These are phyloP conservation scores for Ogataea methylovora DNA, from an alignment of 805 yeast genomes.

Conservation along the genomic window DNA sequence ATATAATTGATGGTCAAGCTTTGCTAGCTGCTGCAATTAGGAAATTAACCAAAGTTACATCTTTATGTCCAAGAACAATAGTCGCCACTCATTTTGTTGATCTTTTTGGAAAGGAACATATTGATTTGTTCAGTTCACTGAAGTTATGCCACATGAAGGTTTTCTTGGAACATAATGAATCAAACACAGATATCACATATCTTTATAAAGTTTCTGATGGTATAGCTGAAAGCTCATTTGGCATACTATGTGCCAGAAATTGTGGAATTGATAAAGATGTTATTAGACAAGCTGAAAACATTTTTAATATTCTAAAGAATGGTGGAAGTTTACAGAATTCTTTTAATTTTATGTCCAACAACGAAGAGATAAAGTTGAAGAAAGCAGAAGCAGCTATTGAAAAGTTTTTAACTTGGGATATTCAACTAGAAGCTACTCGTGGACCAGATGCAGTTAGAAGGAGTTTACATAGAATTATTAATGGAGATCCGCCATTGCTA, in stretches of 20 bases:
- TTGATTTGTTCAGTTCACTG: constrained; percentile 23
- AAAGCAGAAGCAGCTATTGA: constrained; percentile 11
- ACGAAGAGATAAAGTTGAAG: constrained; percentile 1
- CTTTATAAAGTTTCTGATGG: constrained; percentile 27
- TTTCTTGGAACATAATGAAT: not conserved
- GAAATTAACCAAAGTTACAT: constrained; percentile 13
- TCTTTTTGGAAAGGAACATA: constrained; percentile 22
- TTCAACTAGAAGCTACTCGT: constrained; percentile 12
- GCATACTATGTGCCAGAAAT: constrained; percentile 32
- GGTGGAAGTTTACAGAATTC: constrained; percentile 10
- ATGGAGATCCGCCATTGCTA: no score
- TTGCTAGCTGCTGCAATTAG: constrained; percentile 32
- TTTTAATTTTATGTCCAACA: not conserved
- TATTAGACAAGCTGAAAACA: constrained; percentile 23
- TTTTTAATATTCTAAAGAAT: constrained; percentile 11
- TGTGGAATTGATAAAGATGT: constrained; percentile 28
- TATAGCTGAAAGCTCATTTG: constrained; percentile 26
- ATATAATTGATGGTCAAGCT: constrained; percentile 37
- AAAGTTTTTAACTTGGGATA: constrained; percentile 20
- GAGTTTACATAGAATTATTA: no score
- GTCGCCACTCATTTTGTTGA: constrained; percentile 39
- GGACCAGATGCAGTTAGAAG: constrained; percentile 6
- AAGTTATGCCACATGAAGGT: not conserved
- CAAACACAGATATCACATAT: constrained; percentile 20
- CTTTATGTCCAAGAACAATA: constrained; percentile 18